Conservation (phyloP, 1,284 basidiomycete genomes). For the Ganoderma sinense region DNA sequence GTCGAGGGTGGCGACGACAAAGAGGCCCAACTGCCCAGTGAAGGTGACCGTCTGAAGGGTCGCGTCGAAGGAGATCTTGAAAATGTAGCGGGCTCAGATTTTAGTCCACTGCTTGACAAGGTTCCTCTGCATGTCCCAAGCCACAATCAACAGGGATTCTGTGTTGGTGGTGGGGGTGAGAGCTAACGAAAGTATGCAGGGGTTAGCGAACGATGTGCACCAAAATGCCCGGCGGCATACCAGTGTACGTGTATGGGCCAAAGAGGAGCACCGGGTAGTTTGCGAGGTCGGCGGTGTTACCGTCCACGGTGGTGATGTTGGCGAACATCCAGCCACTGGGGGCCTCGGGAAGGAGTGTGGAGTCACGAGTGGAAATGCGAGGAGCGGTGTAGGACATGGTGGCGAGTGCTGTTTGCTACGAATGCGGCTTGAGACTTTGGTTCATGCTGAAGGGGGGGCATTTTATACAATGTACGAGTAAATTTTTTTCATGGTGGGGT, state of each 20-base stretch:
- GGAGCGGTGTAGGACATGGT: neutral
- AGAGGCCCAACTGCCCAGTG: neutral
- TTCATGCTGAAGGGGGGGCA: neutral
- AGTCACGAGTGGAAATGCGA: neutral
- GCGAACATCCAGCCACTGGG: neutral
- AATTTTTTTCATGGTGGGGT: neutral
- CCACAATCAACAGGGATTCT: neutral
- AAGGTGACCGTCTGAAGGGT: neutral
- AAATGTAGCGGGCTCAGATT: neutral
- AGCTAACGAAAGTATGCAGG: neutral
- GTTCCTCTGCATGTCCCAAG: constrained; percentile 5
- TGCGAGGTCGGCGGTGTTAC: neutral
- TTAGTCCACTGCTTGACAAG: neutral
- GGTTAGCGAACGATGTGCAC: neutral
- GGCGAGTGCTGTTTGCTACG: neutral
- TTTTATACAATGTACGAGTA: neutral
- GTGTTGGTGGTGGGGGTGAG: neutral
- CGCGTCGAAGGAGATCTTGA: neutral
- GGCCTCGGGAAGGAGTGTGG: neutral
- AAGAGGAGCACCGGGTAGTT: neutral
- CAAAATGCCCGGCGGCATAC: neutral
- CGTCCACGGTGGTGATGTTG: neutral
- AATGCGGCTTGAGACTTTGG: neutral
- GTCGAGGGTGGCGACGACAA: neutral
- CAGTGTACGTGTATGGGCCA: constrained; percentile 2